Base-by-base conservation (phyloP, 1,139 yeast species). In the Protomyces pachydermus region DNA sequence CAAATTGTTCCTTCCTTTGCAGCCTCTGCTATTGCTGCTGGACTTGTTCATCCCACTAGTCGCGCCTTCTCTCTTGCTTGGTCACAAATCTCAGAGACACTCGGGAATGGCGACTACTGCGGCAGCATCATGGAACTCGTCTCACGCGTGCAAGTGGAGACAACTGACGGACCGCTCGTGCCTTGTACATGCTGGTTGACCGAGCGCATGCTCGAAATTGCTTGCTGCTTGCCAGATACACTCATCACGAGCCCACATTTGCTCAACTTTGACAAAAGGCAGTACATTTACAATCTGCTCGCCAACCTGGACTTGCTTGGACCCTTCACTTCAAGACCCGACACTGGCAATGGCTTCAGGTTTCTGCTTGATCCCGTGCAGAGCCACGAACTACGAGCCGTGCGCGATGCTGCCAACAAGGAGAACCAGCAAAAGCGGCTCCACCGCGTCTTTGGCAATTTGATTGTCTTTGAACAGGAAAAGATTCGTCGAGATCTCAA, bases 171-270 rank as follows among this genome's bases (percentile, higher is more conserved):
- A 32, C 75, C 79, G 1, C 71, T 84, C 61, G 80, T 85, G n/a
- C 95, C 97, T 1, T 91, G 97, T 72, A 83, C 91, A 68, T 97
- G 98, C 9, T 86, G 91, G 91, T 74, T 84, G 60, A 73, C 82
- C 16, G 85, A 83, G 69, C 78, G 88, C 64, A 72, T 86, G 69
- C 71, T 85, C 64, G 90, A 86, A 71, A 82, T 85, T 66, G 84
- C 85, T 1, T 84, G 86, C 68, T 84, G 82, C 71, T 82, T 86
- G 60, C 90, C 91, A 23, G 85, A 85, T 72, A 82, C 84, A 82
- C 80, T 84, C 34, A 79, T 82, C 48, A 85, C 81, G 67, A 82
- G 84, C 70, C 78, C 85, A 0, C 76, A 80, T 50, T 74, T 85
- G 66, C 81, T 85, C 69, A 86, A 86, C 70, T 86, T 85, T 72